These are phyloP conservation scores for Musa beccarii DNA, from an alignment of 176 grass and related monocot species.

Conservation along the genomic window DNA sequence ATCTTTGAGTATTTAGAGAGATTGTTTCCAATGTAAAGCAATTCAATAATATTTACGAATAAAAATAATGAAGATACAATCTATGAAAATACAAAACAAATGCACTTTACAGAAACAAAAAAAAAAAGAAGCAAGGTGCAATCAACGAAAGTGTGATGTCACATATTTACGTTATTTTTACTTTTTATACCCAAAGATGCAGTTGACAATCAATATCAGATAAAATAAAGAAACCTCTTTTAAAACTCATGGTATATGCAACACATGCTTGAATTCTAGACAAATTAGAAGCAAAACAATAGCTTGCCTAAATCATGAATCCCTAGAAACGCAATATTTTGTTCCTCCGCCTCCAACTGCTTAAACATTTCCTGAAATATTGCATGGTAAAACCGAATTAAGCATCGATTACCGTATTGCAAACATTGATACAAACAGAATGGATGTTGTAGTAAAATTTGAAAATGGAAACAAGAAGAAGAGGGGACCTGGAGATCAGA, in stretches of 20 bases:
- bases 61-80: background rate
- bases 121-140: background rate
- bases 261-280: background rate
- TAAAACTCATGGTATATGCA: background rate
- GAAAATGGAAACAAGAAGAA: background rate
- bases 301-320: conserved; percentile 35
- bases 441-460: background rate
- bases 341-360: conserved; percentile 26
- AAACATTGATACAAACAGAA: background rate
- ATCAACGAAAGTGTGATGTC: background rate
- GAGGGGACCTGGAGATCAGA: conserved; percentile 35
- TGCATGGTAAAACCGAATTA: background rate
- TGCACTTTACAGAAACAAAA: background rate
- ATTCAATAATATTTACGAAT: background rate
- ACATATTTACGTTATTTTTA: background rate
- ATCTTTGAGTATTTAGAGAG: too few relatives aligned
- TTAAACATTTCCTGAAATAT: conserved; percentile 26
- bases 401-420: background rate
- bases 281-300: background rate
- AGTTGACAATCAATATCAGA: background rate
- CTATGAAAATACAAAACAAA: background rate
- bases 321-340: conserved; percentile 5
- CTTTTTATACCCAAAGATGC: background rate
- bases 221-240: background rate
- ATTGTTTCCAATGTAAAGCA: too few relatives aligned